Evolutionary conservation across 208 protist species (phyloP).

Genomic region (Leishmania gerbilli): DNA sequence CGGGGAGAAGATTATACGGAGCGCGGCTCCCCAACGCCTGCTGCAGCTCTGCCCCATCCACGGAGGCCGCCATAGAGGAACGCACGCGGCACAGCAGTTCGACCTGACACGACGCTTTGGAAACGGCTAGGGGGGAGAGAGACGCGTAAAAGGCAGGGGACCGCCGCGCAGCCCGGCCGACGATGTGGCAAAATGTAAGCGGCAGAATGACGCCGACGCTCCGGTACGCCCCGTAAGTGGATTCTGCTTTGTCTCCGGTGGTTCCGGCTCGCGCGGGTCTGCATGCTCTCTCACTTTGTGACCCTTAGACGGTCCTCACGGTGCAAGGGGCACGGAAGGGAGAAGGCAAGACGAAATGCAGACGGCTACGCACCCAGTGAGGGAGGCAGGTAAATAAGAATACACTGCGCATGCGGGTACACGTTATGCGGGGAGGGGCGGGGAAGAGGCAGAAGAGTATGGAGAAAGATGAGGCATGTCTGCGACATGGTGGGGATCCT

Average conservation of each 20-base stretch:
- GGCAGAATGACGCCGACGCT: not conserved
- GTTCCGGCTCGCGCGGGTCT: not conserved
- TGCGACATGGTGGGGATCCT: not conserved
- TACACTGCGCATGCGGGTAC: not conserved
- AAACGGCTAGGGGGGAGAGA: not conserved
- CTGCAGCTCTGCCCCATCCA: constrained; percentile 56
- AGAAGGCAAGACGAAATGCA: not conserved
- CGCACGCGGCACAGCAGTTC: not conserved
- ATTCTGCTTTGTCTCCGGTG: not conserved
- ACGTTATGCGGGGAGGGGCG: not conserved
- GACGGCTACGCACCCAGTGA: not conserved
- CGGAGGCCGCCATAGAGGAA: constrained; percentile 18
- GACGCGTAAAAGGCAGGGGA: not conserved
- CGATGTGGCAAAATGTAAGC: not conserved
- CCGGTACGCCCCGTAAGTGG: not conserved
- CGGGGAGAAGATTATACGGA: constrained; percentile 55
- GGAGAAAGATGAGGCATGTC: not conserved
- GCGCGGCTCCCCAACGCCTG: constrained; percentile 51
- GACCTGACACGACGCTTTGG: not conserved
- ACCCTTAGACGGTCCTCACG: not conserved
- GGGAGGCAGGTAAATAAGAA: not conserved
- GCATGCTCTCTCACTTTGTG: not conserved
- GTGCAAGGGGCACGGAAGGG: no score
- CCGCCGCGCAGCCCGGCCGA: not conserved
- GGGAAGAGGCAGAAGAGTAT: no score